Evolutionary conservation across 108 stramenopile genomes (phyloP).

Genomic region (Pseudonitzschia pungens): DNA sequence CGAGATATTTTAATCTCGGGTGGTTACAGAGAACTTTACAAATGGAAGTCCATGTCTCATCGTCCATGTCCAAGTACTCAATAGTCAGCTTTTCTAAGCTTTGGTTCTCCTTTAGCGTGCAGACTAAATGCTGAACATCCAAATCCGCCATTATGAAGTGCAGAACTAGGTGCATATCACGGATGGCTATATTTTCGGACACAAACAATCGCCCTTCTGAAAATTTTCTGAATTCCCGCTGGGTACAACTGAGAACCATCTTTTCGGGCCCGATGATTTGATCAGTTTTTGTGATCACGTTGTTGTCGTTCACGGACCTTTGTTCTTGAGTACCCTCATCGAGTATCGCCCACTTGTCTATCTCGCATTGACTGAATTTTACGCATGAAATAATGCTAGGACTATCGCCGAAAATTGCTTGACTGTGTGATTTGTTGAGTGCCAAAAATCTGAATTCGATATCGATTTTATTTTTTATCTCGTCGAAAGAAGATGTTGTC

Average conservation of each 20-base stretch:
- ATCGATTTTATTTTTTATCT: background rate
- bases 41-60: conserved; percentile 5
- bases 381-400: background rate
- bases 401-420: background rate
- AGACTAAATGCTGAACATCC: conserved; percentile 2
- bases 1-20: background rate
- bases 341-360: background rate
- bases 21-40: conserved; percentile 12
- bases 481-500: background rate
- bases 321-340: background rate
- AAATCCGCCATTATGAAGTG: conserved; percentile 19
- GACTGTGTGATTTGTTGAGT: background rate
- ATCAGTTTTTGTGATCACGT: background rate
- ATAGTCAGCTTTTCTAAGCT: conserved; percentile 8
- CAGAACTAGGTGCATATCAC: conserved; percentile 5
- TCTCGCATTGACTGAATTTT: conserved; percentile 11
- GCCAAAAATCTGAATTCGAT: conserved; percentile 11
- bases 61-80: conserved; percentile 24
- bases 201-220: background rate
- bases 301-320: conserved; percentile 1
- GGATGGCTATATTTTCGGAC: background rate
- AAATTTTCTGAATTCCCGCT: conserved; percentile 18
- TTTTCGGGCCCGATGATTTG: background rate
- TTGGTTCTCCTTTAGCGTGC: background rate
- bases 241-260: conserved; percentile 15